Conservation (phyloP, 768 basidiomycete species). For the Suillus lakei region DNA sequence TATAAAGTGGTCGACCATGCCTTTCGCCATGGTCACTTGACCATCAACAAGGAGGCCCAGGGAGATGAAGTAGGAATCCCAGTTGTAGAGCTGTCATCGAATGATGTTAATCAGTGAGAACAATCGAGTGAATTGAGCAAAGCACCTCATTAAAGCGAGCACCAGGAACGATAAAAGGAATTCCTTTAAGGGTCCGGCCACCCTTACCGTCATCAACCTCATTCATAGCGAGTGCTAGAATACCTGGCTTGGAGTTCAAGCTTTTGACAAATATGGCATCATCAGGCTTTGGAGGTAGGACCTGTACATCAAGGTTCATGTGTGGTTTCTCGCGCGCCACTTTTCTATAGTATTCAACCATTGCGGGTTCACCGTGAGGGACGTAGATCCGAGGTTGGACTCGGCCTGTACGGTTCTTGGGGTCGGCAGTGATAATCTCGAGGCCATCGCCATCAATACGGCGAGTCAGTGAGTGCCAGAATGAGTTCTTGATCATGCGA, state of each 20-base stretch:
- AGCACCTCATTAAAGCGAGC: conserved; percentile 91
- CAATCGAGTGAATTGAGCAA: conserved; percentile 14
- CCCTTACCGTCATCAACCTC: conserved; percentile 81
- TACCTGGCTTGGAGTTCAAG: conserved; percentile 91
- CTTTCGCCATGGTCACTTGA: conserved; percentile 91
- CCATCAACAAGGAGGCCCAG: conserved; percentile 96
- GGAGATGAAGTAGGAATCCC: conserved; percentile 95
- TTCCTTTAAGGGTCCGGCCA: conserved; percentile 84
- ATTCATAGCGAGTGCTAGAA: conserved; percentile 95
- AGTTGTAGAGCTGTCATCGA: conserved; percentile 77
- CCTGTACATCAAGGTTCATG: conserved; percentile 90
- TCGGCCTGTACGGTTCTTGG: conserved; percentile 93
- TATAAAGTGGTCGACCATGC: conserved; percentile 98
- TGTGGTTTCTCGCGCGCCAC: conserved; percentile 93
- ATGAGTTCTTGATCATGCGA: conserved; percentile 96
- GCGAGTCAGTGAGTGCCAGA: conserved; percentile 97
- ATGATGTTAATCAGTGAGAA: conserved; percentile 14
- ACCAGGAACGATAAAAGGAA: conserved; percentile 97
- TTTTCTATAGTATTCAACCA: conserved; percentile 93
- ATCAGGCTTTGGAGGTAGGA: conserved; percentile 85
- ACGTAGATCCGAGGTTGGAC: conserved; percentile 94
- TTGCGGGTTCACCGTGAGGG: conserved; percentile 89
- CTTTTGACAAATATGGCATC: conserved; percentile 90
- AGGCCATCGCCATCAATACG: conserved; percentile 97
- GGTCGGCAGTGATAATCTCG: conserved; percentile 97